Base-by-base conservation (phyloP, 495 filamentous ascomycete genomes). In the Friedmanniomyces endolithicus region DNA sequence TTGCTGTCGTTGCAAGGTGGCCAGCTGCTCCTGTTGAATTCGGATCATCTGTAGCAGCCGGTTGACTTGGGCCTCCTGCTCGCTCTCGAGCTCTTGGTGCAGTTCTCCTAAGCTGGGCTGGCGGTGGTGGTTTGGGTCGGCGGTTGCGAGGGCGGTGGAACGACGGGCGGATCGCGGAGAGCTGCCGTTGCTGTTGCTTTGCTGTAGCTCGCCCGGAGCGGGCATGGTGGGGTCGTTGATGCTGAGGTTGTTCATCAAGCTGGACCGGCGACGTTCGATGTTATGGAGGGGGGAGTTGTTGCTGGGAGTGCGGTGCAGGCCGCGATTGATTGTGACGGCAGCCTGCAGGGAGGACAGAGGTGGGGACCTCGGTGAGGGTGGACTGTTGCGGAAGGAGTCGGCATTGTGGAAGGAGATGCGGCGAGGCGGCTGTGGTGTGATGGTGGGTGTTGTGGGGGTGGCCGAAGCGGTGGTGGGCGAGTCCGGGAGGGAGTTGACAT, bases 21-120 rank as follows among this genome's bases (percentile, higher is more conserved):
- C 25, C n/a, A 94, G 73, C 55, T 95, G 87, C 20, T 82, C 69
- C 66, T 95, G 90, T 61, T 95, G 84, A 49, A 82, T 79, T 47
- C 88, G 85, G 60, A 98, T 96, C 78, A 92, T 86, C 50, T 80
- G 79, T 17, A 98, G 75, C 0, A 98, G 80, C 29, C 90, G 83
- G 64, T 96, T 96, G 68, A 98, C 92, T 71, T 95, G 90, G 11
- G 82, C 88, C 69, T 98, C 92, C 68, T 95, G 90, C 66, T 98
- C 92, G 48, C 84, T 86, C 69, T 98, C 92, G 7, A 96, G 74
- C 65, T 95, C 87, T 63, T 98, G 90, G 65, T 96, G 90, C 35
- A 98, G 74, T 69, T 96, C 90, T n/a, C 90, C 90, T 43, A 96
- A 69, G 53, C 87, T 94, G 0, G 88, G 88, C 9, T 85, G 71